Evolutionary conservation across 106 monocot genomes (phyloP).

Genomic region (Ottelia alismoides): DNA sequence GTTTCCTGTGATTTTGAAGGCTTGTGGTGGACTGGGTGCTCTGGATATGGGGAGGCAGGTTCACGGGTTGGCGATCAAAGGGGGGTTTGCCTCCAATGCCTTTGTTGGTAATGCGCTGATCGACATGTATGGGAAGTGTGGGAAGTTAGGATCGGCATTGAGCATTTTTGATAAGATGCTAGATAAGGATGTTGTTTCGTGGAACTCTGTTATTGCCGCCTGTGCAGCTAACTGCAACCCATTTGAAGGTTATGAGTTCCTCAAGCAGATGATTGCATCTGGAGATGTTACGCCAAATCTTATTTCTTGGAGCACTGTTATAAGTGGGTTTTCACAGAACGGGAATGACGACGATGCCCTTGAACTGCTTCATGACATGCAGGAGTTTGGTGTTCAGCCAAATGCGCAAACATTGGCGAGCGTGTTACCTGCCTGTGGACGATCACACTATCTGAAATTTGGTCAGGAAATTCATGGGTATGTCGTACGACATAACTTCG

Average conservation of each 20-base stretch:
- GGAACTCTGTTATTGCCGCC: constrained; percentile 35
- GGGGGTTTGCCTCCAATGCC: constrained; percentile 15
- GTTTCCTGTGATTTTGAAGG: constrained; percentile 28
- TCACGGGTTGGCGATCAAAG: constrained; percentile 29
- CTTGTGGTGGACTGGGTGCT: constrained; percentile 13
- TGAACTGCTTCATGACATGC: constrained; percentile 19
- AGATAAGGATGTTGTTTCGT: constrained; percentile 24
- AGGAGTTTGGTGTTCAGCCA: constrained; percentile 14
- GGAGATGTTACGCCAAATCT: constrained; percentile 16
- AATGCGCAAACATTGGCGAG: constrained; percentile 30
- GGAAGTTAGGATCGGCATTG: constrained; percentile 12
- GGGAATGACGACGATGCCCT: constrained; percentile 27
- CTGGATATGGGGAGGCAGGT: constrained; percentile 20
- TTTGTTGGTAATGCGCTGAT: constrained; percentile 42
- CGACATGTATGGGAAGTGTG: constrained; percentile 45
- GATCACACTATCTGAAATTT: constrained; percentile 6
- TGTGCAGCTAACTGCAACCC: constrained; percentile 19
- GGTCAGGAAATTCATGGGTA: constrained; percentile 43
- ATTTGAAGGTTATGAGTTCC: constrained; percentile 15
- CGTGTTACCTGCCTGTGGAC: constrained; percentile 28
- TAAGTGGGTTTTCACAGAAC: constrained; percentile 29
- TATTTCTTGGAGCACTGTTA: constrained; percentile 40
- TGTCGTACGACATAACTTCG: constrained; percentile 16
- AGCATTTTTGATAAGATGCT: constrained; percentile 25
- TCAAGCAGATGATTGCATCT: constrained; percentile 17